A percentile compares a stretch with the other conserved stretches of the same genome.
Evolutionary conservation across 345 rosid genomes (phyloP).

Genomic region (Citrus glauca): DNA sequence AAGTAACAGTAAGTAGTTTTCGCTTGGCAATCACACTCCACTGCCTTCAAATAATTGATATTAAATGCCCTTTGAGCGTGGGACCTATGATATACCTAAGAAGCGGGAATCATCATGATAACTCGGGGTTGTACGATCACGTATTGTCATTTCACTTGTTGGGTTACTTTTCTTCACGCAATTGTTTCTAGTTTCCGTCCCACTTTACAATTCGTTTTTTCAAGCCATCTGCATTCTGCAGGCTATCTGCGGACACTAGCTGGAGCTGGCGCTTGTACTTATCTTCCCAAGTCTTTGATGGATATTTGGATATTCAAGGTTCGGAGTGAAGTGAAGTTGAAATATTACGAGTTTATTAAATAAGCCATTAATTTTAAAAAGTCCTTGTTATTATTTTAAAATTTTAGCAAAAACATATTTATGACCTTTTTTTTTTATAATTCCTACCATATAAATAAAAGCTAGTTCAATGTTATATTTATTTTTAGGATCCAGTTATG

Average conservation of each 20-base stretch:
- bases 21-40: not conserved
- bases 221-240: not conserved
- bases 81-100: not conserved
- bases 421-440: no score
- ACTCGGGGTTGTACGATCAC: not conserved
- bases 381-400: no score
- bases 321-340: no score
- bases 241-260: not conserved
- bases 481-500: fast-evolving
- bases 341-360: no score
- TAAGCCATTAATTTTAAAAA: no score
- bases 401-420: no score
- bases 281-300: no score
- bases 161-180: not conserved
- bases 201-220: not conserved
- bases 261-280: not conserved
- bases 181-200: not conserved
- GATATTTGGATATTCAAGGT: no score
- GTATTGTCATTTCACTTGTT: not conserved
- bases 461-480: no score
- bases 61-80: not conserved
- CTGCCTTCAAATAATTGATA: not conserved
- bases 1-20: not conserved
- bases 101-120: not conserved
- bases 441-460: no score